A percentile compares a stretch with the other conserved stretches of the same genome.
Evolutionary conservation across 2,329 filamentous ascomycete genomes (phyloP).

Genomic region (Xylogone sp.): DNA sequence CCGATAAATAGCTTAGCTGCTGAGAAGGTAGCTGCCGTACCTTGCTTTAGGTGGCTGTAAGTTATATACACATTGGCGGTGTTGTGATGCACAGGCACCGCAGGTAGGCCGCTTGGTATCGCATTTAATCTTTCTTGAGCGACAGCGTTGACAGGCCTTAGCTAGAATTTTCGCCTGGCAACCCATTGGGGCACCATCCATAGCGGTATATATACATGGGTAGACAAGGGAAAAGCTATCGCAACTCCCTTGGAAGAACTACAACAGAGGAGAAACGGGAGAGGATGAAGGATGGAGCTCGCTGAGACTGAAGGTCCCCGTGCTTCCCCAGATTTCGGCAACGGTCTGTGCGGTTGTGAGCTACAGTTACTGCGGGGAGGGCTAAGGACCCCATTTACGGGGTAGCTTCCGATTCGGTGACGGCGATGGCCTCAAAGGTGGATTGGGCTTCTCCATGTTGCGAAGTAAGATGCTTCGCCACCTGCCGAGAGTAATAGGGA

Average conservation of each 20-base stretch:
- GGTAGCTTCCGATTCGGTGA: neutral
- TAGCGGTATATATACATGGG: neutral
- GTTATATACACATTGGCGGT: neutral
- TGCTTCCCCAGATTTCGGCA: neutral
- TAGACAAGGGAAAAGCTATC: neutral
- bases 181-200: neutral
- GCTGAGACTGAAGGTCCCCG: neutral
- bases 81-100: neutral
- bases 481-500: too few species aligned
- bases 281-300: neutral
- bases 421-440: neutral
- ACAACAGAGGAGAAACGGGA: neutral
- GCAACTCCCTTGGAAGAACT: too few species aligned
- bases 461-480: too few species aligned
- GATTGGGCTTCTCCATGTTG: too few species aligned
- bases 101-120: neutral
- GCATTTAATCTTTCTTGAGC: neutral
- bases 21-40: neutral
- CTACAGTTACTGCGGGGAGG: neutral
- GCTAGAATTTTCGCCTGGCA: constrained; percentile 3
- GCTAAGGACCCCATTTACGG: neutral
- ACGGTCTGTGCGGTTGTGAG: neutral
- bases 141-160: neutral
- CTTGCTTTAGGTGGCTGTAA: neutral
- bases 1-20: too few species aligned